Base-by-base conservation (phyloP, 306 rosid species). In the Mucuna pruriens region DNA sequence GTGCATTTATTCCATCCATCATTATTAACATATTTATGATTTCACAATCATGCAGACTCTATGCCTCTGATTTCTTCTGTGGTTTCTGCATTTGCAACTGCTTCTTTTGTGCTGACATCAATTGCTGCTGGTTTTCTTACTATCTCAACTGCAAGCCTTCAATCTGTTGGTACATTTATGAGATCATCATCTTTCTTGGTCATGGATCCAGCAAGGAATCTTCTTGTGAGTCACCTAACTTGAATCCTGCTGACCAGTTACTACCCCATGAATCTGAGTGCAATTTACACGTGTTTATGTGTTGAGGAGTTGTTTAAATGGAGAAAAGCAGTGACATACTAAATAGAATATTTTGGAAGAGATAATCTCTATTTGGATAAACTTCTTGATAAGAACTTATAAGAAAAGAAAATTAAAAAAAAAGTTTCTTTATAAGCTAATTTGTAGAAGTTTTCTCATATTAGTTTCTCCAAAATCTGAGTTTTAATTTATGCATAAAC, bases 71-170 rank as follows among this genome's bases (percentile, higher is more conserved):
- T 88, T 63, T 87, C 98, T 42, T 66, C 90, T 2, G 85, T 87
- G 74, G 71, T 89, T 81, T 89, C 94, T 66, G 81, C 84, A 55
- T 85, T 92, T 78, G 74, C 88, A 74, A 84, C 91, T 60, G 97
- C 92, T 82, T 79, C 89, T 22, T 95, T 95, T 71, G 85, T 70
- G 31, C 74, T 85, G 74, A 89, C 97, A 80, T 87, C 97, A 26
- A 54, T 95, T 78, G 85, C 54, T 34, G 92, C 94, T 4, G 94
- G 97, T 40, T 74, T 91, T 79, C 98, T 95, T 42, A 90, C 92
- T 19, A 80, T 92, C 84, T 92, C 95, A 58, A 90, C 91, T 52
- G 89, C 97, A 69, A 95, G 92, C 87, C 95, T 95, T 80, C 95
- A 92, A 85, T 89, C 83, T 17, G 84, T 84, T 26, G 88, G 90